Evolutionary conservation across 306 rosid genomes (phyloP).

Genomic region (Styphnolobium japonicum): DNA sequence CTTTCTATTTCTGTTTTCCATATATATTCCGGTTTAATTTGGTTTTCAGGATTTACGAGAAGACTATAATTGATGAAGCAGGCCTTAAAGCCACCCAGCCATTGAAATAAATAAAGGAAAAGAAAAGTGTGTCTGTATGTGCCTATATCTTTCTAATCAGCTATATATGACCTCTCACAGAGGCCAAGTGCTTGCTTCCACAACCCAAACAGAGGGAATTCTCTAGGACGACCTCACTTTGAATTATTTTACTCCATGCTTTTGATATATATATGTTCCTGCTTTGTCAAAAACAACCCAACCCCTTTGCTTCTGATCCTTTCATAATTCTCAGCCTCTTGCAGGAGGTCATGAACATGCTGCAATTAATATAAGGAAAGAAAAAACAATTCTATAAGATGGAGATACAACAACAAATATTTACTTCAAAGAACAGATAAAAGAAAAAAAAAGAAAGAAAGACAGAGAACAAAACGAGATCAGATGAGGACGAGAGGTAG

Average conservation of each 20-base stretch:
- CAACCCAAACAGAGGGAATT: slow-evolving; percentile 1
- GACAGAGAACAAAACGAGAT: not conserved
- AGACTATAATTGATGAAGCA: not conserved
- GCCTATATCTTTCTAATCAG: not conserved
- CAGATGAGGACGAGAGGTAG: not conserved
- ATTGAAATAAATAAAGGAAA: not conserved
- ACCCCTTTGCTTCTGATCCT: slow-evolving; percentile 63
- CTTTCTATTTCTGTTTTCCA: not conserved
- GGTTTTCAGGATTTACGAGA: slow-evolving; percentile 9
- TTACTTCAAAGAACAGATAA: not conserved
- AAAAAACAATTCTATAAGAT: slow-evolving; percentile 3
- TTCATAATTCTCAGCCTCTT: slow-evolving; percentile 61
- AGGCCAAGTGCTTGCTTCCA: not conserved
- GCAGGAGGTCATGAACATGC: slow-evolving; percentile 63
- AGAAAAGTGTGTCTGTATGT: slow-evolving; percentile 1
- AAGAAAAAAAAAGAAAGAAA: not conserved
- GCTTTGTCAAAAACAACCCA: slow-evolving; percentile 38
- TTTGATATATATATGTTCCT: not conserved
- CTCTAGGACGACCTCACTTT: not conserved
- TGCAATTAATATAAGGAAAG: slow-evolving; percentile 24
- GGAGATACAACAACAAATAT: not conserved
- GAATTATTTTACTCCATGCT: not conserved
- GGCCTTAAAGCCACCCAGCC: not conserved
- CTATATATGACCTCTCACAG: not conserved
- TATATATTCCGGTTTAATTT: not conserved